Conservation (phyloP, 805 yeast genomes). For the Yamadazyma sp. region DNA sequence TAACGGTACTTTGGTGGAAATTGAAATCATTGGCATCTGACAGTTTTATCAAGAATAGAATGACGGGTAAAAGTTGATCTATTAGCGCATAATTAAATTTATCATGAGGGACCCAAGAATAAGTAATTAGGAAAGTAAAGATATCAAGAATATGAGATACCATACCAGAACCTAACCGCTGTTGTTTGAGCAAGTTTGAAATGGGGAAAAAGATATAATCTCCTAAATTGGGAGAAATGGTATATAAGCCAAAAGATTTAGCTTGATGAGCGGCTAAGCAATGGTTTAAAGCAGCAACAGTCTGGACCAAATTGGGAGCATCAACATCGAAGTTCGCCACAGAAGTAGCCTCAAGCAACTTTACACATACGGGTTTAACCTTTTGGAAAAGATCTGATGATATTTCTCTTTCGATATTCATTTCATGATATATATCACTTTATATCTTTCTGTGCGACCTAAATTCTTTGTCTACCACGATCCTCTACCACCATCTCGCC, state of each 20-base stretch:
- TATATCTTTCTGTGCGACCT: too few relatives aligned
- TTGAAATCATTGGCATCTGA: too few relatives aligned
- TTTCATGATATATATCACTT: too few relatives aligned
- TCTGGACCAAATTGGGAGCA: slow-evolving; percentile 9
- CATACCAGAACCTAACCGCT: slow-evolving; percentile 18
- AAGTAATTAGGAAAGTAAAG: slow-evolving; percentile 23
- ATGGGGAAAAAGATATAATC: slow-evolving; percentile 42
- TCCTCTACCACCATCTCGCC: too few relatives aligned
- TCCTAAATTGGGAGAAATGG: slow-evolving; percentile 29
- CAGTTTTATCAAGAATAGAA: slow-evolving; percentile 11
- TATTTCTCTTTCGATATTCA: slow-evolving; percentile 1
- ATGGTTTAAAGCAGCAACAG: slow-evolving; percentile 10
- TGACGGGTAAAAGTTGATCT: slow-evolving; percentile 36
- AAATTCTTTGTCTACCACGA: too few relatives aligned
- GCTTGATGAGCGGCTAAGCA: slow-evolving; percentile 16
- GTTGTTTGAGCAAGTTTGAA: slow-evolving; percentile 28
- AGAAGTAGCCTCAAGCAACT: slow-evolving; percentile 22
- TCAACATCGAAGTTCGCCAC: slow-evolving; percentile 8
- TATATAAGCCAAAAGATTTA: slow-evolving; percentile 14
- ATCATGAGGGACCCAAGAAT: slow-evolving; percentile 27
- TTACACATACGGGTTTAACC: slow-evolving; percentile 30
- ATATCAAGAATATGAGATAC: slow-evolving; percentile 24
- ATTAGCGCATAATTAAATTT: slow-evolving; percentile 20
- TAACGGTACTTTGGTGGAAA: background rate
- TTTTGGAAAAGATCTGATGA: slow-evolving; percentile 20